Percentiles rank a stretch among this genome's conserved stretches.
Evolutionary conservation across 805 yeast genomes (phyloP).

Genomic region (Starmerella ratchasimensis): DNA sequence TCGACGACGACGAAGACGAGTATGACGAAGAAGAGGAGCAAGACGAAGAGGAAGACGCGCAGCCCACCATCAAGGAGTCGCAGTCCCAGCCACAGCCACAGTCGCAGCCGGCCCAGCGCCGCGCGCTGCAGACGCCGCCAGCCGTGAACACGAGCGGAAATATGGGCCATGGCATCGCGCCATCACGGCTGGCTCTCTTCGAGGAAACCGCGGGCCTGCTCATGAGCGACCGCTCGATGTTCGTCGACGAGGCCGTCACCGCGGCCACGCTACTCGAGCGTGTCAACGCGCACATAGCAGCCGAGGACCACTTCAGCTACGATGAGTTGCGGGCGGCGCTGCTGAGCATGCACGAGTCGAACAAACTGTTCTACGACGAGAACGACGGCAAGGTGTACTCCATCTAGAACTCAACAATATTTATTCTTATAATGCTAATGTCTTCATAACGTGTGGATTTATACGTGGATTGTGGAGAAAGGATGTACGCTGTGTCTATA

Average conservation of each 20-base stretch:
- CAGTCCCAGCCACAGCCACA: conserved; percentile 5
- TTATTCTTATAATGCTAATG: too few relatives aligned
- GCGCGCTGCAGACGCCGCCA: conserved; percentile 17
- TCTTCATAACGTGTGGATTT: too few relatives aligned
- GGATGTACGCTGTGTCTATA: too few relatives aligned
- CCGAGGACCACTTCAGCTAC: conserved; percentile 29
- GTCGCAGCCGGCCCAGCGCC: conserved; percentile 8
- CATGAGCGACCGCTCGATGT: conserved; percentile 30
- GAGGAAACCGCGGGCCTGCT: conserved; percentile 36
- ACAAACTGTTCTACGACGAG: conserved; percentile 28
- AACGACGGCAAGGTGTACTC: conserved; percentile 22
- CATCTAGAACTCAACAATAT: conserved; percentile 8
- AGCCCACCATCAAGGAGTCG: conserved; percentile 4
- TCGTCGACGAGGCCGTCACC: conserved; percentile 34
- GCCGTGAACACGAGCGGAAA: conserved; percentile 14
- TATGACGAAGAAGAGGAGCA: conserved; percentile 37
- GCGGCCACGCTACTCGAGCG: conserved; percentile 28
- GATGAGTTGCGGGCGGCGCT: conserved; percentile 31
- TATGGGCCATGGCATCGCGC: conserved; percentile 33
- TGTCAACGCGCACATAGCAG: conserved; percentile 33
- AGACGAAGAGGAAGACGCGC: conserved; percentile 28
- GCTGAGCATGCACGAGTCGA: conserved; percentile 25
- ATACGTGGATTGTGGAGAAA: too few relatives aligned
- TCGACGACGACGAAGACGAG: conserved; percentile 25
- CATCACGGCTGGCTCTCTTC: conserved; percentile 36